A percentile compares a stretch with the other conserved stretches of the same genome.
Evolutionary conservation across 495 filamentous ascomycete genomes (phyloP).

Genomic region (Podospora australis): DNA sequence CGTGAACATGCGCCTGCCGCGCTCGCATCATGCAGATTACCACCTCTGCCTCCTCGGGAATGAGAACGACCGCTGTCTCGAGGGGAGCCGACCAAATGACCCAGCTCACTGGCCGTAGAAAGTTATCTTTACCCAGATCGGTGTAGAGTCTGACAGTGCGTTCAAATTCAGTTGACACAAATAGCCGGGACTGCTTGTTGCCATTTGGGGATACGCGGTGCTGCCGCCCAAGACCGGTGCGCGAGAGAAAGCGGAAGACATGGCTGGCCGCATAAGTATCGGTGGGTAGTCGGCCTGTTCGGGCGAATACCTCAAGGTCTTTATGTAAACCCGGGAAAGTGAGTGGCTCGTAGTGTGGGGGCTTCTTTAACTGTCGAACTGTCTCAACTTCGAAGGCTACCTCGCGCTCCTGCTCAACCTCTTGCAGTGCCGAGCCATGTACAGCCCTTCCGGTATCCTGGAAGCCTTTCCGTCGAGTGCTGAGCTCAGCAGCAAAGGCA

Average conservation of each 20-base stretch:
- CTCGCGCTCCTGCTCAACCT: constrained; percentile 50
- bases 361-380: constrained; percentile 42
- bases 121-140: constrained; percentile 22
- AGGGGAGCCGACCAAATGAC: constrained; percentile 28
- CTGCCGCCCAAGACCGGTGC: constrained; percentile 21
- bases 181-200: constrained; percentile 21
- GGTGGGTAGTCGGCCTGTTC: constrained; percentile 20
- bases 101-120: constrained; percentile 36
- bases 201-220: constrained; percentile 10
- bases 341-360: constrained; percentile 16
- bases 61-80: constrained; percentile 43
- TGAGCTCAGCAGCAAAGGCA: constrained; percentile 27
- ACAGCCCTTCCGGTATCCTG: constrained; percentile 30
- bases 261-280: constrained; percentile 18
- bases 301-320: constrained; percentile 18
- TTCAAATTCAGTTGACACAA: constrained; percentile 31
- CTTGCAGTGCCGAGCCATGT: constrained; percentile 39
- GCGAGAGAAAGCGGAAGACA: constrained; percentile 23
- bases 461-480: constrained; percentile 20
- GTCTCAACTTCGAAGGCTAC: constrained; percentile 44
- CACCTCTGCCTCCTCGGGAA: constrained; percentile 49
- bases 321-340: constrained; percentile 29
- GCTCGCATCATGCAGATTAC: constrained; percentile 31
- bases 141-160: constrained; percentile 17
- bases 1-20: constrained; percentile 9